These are phyloP conservation scores for Tieghemiomyces parasiticus DNA, from an alignment of 192 early-diverging fungal genomes.

Conservation along the genomic window DNA sequence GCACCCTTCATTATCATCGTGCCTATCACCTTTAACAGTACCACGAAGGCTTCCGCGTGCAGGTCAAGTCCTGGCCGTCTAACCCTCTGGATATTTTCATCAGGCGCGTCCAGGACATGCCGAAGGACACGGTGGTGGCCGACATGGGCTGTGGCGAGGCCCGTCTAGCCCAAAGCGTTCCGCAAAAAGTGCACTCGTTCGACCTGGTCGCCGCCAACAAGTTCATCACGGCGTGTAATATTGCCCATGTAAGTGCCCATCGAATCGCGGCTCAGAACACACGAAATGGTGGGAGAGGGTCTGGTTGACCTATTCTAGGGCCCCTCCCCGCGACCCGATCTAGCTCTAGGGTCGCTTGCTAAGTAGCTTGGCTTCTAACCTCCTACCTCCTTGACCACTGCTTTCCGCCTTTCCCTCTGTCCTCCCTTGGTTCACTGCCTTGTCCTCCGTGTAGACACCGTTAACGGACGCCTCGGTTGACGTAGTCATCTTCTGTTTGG, in stretches of 20 bases:
- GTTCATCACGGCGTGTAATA: conserved; percentile 81
- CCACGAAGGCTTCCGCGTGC: conserved; percentile 84
- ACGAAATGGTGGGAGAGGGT: conserved; percentile 10
- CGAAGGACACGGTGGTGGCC: conserved; percentile 47
- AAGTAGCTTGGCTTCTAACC: no score
- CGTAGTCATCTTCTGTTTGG: conserved; percentile 79
- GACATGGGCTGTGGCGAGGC: conserved; percentile 98
- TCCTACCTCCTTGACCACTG: no score
- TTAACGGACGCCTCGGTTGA: conserved; percentile 45
- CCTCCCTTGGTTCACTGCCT: no score
- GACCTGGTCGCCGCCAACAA: conserved; percentile 73
- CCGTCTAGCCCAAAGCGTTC: conserved; percentile 53
- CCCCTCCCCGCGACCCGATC: no score
- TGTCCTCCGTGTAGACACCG: no score
- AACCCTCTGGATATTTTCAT: conserved; percentile 89
- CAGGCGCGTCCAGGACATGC: conserved; percentile 33
- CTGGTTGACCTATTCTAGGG: no score
- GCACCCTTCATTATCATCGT: background rate
- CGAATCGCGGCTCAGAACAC: conserved; percentile 2
- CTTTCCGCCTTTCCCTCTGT: no score
- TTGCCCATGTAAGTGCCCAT: conserved; percentile 43
- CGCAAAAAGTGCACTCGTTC: conserved; percentile 62
- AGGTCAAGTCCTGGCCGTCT: conserved; percentile 80
- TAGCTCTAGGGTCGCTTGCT: no score
- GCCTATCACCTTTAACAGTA: conserved; percentile 32